Evolutionary conservation across 2,329 filamentous ascomycete genomes (phyloP).

Genomic region (Microcyclospora tardicrescens): DNA sequence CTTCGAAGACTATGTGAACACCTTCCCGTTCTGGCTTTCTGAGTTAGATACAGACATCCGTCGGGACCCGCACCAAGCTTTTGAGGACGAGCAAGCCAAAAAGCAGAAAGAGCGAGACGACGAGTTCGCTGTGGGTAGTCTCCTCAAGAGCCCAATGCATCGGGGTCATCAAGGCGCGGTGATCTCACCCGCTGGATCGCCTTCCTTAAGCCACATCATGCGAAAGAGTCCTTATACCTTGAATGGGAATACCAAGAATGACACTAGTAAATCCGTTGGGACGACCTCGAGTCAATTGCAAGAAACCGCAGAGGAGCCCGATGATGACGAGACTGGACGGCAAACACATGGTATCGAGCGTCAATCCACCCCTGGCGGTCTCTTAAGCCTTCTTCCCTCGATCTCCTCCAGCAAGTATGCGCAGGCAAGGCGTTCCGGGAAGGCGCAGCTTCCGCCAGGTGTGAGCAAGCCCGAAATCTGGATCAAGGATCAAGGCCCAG

Average conservation of each 20-base stretch:
- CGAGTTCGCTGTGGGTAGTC: conserved; percentile 76
- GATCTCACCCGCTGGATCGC: conserved; percentile 56
- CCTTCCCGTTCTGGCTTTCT: conserved; percentile 87
- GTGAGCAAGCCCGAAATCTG: conserved; percentile 74
- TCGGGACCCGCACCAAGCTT: conserved; percentile 78
- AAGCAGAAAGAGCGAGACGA: conserved; percentile 72
- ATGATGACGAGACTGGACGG: conserved; percentile 37
- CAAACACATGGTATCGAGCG: conserved; percentile 18
- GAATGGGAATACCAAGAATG: too few relatives aligned
- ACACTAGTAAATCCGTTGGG: conserved; percentile 4
- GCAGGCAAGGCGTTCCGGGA: conserved; percentile 34
- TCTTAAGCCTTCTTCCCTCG: conserved; percentile 65
- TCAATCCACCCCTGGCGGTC: conserved; percentile 38
- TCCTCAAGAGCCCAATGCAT: conserved; percentile 40
- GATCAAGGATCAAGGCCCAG: conserved; percentile 87
- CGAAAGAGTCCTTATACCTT: too few relatives aligned
- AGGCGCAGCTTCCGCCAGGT: conserved; percentile 60
- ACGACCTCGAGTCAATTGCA: conserved; percentile 16
- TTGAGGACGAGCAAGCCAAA: conserved; percentile 79
- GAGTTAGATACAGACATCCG: conserved; percentile 89
- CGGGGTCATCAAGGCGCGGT: conserved; percentile 44
- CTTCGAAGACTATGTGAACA: conserved; percentile 91
- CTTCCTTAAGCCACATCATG: conserved; percentile 41
- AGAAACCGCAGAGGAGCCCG: conserved; percentile 30
- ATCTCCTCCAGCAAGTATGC: conserved; percentile 74